These are phyloP conservation scores for Trichoderma sp. DNA, from an alignment of 2,329 filamentous ascomycete species.

Conservation along the genomic window DNA sequence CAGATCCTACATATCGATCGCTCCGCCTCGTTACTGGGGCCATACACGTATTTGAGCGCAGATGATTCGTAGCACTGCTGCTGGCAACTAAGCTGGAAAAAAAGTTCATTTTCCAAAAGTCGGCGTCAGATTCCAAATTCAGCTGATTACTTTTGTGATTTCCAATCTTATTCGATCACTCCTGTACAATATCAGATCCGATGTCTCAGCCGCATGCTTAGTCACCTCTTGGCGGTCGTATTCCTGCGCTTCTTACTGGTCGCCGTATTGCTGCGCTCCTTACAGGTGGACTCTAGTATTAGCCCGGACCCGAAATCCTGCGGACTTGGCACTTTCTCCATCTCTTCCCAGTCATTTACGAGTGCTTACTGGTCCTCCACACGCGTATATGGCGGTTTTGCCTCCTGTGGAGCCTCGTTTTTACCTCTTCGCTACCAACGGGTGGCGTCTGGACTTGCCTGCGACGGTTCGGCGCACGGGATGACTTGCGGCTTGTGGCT, in stretches of 20 bases:
- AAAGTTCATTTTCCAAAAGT: not conserved
- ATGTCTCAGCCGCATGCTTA: not conserved
- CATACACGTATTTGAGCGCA: not conserved
- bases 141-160: not conserved
- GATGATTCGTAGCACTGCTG: not conserved
- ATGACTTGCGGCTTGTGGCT: not conserved
- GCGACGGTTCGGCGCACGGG: not conserved
- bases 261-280: not conserved
- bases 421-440: not conserved
- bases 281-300: constrained; percentile 22
- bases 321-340: not conserved
- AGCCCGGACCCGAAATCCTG: constrained; percentile 20
- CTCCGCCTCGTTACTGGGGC: not conserved
- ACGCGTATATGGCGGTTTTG: constrained; percentile 6
- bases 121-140: not conserved
- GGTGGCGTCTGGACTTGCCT: not conserved
- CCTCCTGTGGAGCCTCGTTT: not conserved
- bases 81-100: not conserved
- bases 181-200: not conserved
- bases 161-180: not conserved
- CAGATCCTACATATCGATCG: not conserved
- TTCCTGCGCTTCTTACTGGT: too few relatives aligned
- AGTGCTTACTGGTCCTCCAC: not conserved
- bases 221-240: not conserved
- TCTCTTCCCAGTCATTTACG: not conserved